phyloP scores from a whole-genome alignment of 192 early-diverging fungal genomes.

The Thoreauomyces humboldtii region DNA sequence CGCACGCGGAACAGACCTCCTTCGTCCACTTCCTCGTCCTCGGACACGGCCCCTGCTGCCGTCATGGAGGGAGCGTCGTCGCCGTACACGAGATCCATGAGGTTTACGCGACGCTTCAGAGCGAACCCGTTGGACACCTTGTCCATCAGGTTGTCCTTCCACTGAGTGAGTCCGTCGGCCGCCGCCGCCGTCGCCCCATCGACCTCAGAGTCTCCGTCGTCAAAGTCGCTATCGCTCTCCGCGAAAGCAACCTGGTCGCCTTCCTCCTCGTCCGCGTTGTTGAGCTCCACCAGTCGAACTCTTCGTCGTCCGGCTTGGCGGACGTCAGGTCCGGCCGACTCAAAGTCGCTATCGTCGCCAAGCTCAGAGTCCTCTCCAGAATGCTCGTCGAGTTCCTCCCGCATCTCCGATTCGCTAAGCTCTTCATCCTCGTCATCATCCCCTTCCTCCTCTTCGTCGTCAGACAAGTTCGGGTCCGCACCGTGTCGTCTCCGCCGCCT shows the following conservation, averaged over 20 bases:
- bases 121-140: conserved; percentile 60
- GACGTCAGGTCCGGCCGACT: conserved; percentile 11
- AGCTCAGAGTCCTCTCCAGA: conserved; percentile 29
- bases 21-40: conserved; percentile 47
- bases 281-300: conserved; percentile 37
- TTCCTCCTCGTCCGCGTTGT: conserved; percentile 39
- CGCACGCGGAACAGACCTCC: conserved; percentile 61
- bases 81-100: conserved; percentile 90
- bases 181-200: conserved; percentile 50
- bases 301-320: conserved; percentile 39
- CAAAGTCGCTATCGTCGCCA: conserved; percentile 22
- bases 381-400: conserved; percentile 22
- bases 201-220: conserved; percentile 60
- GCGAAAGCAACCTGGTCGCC: conserved; percentile 39
- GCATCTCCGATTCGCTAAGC: conserved; percentile 49
- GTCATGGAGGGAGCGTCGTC: conserved; percentile 37
- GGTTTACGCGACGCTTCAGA: conserved; percentile 61
- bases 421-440: conserved; percentile 42
- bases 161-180: conserved; percentile 43
- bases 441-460: conserved; percentile 47
- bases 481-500: conserved; percentile 20
- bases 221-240: conserved; percentile 72
- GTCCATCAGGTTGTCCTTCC: conserved; percentile 68
- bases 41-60: conserved; percentile 19
- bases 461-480: conserved; percentile 59